Percentiles rank a stretch among this genome's conserved stretches.
Evolutionary conservation across 768 basidiomycete genomes (phyloP).

Genomic region (Lactifluus rugatus): DNA sequence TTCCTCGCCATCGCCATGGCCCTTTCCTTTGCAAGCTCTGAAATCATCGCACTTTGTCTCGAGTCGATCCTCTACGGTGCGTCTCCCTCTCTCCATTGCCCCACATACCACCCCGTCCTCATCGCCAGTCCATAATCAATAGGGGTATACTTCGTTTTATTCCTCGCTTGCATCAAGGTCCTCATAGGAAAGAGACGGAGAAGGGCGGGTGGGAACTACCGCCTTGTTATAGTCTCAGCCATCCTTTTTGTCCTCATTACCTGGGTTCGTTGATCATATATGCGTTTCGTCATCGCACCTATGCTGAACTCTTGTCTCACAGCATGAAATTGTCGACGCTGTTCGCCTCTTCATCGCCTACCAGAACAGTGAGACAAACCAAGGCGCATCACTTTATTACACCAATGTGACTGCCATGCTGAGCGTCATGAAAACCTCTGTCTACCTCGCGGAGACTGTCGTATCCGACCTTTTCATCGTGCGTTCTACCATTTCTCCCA

Average conservation of each 20-base stretch:
- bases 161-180: constrained; percentile 9
- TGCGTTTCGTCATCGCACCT: no score
- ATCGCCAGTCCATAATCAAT: not conserved
- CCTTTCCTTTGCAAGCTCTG: constrained; percentile 9
- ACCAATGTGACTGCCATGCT: not conserved
- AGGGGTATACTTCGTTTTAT: constrained; percentile 13
- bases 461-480: constrained; percentile 19
- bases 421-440: constrained; percentile 11
- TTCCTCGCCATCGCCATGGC: not conserved
- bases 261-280: constrained; percentile 1
- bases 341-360: constrained; percentile 7
- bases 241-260: constrained; percentile 13
- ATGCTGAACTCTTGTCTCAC: not conserved
- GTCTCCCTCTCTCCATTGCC: not conserved
- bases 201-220: constrained; percentile 6
- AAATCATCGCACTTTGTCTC: constrained; percentile 8
- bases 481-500: not conserved
- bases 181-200: constrained; percentile 9
- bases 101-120: no score
- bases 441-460: constrained; percentile 12
- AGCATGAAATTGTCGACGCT: constrained; percentile 9
- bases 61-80: constrained; percentile 16
- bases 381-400: constrained; percentile 1
- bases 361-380: not conserved
- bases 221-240: constrained; percentile 5